These are phyloP conservation scores for Boletellus ananiceps DNA, from an alignment of 768 basidiomycete genomes.

Conservation along the genomic window DNA sequence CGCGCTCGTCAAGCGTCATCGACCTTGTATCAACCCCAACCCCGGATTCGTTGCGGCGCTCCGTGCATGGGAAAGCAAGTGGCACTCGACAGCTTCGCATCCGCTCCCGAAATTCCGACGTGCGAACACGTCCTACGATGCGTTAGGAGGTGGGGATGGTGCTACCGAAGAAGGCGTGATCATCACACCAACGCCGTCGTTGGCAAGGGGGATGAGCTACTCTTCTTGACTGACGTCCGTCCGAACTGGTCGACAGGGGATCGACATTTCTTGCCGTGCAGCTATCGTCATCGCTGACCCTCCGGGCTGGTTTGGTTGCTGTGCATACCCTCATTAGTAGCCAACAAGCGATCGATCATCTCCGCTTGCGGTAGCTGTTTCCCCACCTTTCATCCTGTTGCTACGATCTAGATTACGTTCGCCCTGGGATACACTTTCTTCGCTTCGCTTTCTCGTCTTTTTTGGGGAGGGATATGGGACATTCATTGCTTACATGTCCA, in stretches of 20 bases:
- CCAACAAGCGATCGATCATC: background rate
- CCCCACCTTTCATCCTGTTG: no score
- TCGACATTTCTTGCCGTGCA: background rate
- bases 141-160: background rate
- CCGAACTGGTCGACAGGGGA: background rate
- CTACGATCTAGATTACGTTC: no score
- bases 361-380: background rate
- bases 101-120: conserved; percentile 25
- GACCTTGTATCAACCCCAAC: conserved; percentile 75
- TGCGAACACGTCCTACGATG: conserved; percentile 26
- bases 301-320: background rate
- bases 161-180: conserved; percentile 1
- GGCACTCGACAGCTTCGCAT: conserved; percentile 18
- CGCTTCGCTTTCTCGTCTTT: background rate
- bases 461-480: background rate
- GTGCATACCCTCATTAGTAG: background rate
- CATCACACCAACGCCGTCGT: conserved; percentile 5
- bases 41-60: conserved; percentile 64
- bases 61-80: conserved; percentile 50
- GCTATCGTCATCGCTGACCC: background rate
- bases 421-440: no score
- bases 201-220: conserved; percentile 27
- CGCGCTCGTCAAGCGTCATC: conserved; percentile 55
- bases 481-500: background rate
- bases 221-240: conserved; percentile 7